Percentiles rank a stretch among this genome's conserved stretches.
Evolutionary conservation across 768 basidiomycete genomes (phyloP).

Genomic region (Candolleomyces aberdarensis): DNA sequence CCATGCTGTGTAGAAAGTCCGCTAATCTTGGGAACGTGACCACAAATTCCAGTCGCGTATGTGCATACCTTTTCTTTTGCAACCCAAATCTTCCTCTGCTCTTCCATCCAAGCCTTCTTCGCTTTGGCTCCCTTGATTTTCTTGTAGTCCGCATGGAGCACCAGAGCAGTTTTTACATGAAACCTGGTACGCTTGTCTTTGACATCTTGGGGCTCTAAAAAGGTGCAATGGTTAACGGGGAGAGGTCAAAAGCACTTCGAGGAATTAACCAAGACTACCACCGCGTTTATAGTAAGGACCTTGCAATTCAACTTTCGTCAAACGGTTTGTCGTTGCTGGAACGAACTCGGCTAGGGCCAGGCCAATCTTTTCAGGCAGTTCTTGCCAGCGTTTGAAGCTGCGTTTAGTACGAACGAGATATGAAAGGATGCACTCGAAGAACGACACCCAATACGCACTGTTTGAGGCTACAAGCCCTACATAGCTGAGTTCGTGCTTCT

Average conservation of each 20-base stretch:
- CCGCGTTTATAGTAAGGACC: background rate
- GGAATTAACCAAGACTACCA: background rate
- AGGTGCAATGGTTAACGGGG: background rate
- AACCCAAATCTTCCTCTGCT: background rate
- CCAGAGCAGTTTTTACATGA: background rate
- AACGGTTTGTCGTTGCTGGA: background rate
- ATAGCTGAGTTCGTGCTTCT: background rate
- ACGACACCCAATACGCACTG: background rate
- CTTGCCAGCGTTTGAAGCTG: background rate
- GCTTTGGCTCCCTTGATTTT: too few species aligned
- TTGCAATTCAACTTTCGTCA: background rate
- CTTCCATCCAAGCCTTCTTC: background rate
- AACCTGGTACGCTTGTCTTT: background rate
- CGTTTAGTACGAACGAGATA: background rate
- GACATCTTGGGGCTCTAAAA: background rate
- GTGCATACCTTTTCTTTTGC: too few species aligned
- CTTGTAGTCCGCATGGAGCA: background rate
- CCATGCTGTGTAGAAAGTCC: too few species aligned
- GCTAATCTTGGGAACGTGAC: too few species aligned
- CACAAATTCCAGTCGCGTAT: too few species aligned
- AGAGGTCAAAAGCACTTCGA: background rate
- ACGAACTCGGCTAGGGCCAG: background rate
- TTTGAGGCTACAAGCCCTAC: background rate
- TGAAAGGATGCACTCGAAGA: too few species aligned
- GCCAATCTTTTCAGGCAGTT: background rate